Evolutionary conservation across 345 rosid species (phyloP).

Genomic region (Viola odorata): DNA sequence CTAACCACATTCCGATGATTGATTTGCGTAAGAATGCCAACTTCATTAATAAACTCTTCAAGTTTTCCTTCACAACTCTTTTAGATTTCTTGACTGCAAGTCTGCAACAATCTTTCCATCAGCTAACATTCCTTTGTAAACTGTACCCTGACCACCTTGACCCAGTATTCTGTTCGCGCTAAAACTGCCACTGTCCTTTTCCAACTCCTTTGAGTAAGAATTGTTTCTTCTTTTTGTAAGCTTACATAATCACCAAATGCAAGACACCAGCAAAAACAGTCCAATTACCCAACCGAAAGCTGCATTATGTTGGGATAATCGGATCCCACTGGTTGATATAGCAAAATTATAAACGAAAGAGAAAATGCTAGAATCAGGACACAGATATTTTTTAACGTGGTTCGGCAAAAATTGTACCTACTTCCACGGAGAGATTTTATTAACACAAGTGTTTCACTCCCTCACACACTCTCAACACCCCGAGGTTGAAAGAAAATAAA

Average conservation of each 20-base stretch:
- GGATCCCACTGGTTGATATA: too few relatives aligned
- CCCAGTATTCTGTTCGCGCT: constrained; percentile 13
- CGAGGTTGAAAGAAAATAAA: too few relatives aligned
- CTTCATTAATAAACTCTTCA: constrained; percentile 12
- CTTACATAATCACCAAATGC: not conserved
- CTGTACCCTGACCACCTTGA: constrained; percentile 14
- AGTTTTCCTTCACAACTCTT: not conserved
- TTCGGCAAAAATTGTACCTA: too few relatives aligned
- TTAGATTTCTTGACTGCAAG: constrained; percentile 13
- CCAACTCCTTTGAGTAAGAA: constrained; percentile 1
- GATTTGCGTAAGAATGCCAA: constrained; percentile 13
- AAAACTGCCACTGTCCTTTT: constrained; percentile 3
- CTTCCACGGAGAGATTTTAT: too few relatives aligned
- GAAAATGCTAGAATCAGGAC: too few relatives aligned
- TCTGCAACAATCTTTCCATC: constrained; percentile 15
- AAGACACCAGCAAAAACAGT: not conserved
- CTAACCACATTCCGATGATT: constrained; percentile 15
- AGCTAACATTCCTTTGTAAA: constrained; percentile 12
- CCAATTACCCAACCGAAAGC: not conserved
- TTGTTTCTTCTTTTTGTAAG: constrained; percentile 3
- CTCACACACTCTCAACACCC: too few relatives aligned
- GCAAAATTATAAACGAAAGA: too few relatives aligned
- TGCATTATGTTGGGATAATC: not conserved
- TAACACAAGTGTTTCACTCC: too few relatives aligned
- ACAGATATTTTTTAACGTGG: too few relatives aligned